Evolutionary conservation across 768 basidiomycete species (phyloP).

Genomic region (Mycena rosella): DNA sequence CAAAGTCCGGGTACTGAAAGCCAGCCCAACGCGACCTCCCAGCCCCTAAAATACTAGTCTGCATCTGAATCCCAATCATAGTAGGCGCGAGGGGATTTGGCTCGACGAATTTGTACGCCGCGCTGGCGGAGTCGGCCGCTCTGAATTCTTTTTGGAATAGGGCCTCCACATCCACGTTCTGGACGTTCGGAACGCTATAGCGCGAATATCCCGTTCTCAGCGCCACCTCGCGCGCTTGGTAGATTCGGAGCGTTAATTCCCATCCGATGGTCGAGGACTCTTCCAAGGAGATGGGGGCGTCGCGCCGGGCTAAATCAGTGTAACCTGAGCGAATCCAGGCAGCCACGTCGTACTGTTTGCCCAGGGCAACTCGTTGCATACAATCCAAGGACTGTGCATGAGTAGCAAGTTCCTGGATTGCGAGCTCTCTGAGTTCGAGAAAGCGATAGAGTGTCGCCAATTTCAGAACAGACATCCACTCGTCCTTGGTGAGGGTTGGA

Average conservation of each 20-base stretch:
- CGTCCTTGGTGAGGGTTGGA: not conserved
- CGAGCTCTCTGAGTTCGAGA: slow-evolving; percentile 37
- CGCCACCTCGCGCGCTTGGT: slow-evolving; percentile 19
- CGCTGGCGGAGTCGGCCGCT: not conserved
- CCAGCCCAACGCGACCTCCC: too few species aligned
- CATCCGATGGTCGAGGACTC: slow-evolving; percentile 24
- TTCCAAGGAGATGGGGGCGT: not conserved
- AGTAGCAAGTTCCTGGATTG: slow-evolving; percentile 39
- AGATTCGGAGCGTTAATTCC: slow-evolving; percentile 23
- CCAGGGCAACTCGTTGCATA: slow-evolving; percentile 20
- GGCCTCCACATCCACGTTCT: not conserved
- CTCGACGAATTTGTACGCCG: not conserved
- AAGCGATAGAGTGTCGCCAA: slow-evolving; percentile 50
- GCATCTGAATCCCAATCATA: not conserved
- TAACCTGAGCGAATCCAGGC: slow-evolving; percentile 25
- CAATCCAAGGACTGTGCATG: not conserved
- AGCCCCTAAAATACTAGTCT: not conserved
- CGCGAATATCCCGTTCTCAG: not conserved
- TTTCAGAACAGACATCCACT: slow-evolving; percentile 49
- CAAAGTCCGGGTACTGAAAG: too few species aligned
- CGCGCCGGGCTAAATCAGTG: slow-evolving; percentile 17
- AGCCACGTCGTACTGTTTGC: slow-evolving; percentile 20
- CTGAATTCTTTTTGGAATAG: slow-evolving; percentile 23
- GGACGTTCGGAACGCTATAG: not conserved
- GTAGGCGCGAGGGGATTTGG: not conserved